Evolutionary conservation across 2,329 filamentous ascomycete species (phyloP).

Genomic region (Botrytis elliptica): DNA sequence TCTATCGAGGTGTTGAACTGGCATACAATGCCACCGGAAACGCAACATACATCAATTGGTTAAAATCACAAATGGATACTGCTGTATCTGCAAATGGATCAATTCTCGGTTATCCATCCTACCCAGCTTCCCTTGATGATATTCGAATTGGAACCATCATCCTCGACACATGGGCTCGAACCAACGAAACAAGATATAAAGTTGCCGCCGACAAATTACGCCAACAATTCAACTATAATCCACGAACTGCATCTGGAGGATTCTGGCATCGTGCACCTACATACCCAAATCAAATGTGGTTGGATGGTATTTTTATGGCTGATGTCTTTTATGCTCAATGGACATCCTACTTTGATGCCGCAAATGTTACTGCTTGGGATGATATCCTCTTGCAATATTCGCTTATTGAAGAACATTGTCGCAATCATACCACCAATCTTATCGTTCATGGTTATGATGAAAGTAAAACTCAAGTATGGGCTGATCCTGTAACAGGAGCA

Average conservation of each 20-base stretch:
- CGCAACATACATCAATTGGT: conserved; percentile 45
- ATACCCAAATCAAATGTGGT: conserved; percentile 57
- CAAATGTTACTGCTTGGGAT: conserved; percentile 36
- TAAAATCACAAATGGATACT: conserved; percentile 47
- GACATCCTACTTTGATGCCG: conserved; percentile 28
- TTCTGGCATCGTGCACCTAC: conserved; percentile 45
- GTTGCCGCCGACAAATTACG: conserved; percentile 48
- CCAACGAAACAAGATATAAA: conserved; percentile 49
- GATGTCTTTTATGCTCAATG: conserved; percentile 36
- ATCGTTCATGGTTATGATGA: conserved; percentile 42
- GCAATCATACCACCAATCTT: conserved; percentile 34
- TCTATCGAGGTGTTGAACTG: conserved; percentile 23
- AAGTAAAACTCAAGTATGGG: conserved; percentile 40
- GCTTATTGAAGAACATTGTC: conserved; percentile 32
- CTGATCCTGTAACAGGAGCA: conserved; percentile 40
- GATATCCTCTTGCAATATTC: conserved; percentile 36
- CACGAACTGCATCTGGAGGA: conserved; percentile 50
- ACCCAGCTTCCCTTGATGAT: conserved; percentile 52
- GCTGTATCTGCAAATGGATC: conserved; percentile 50
- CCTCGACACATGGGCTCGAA: conserved; percentile 29
- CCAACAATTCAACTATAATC: conserved; percentile 48
- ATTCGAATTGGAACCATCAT: conserved; percentile 47
- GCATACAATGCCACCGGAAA: conserved; percentile 47
- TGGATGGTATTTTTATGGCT: conserved; percentile 52
- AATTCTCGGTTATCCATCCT: conserved; percentile 47